Evolutionary conservation across 345 rosid species (phyloP).

Genomic region (Eucalyptus erythrocorys): DNA sequence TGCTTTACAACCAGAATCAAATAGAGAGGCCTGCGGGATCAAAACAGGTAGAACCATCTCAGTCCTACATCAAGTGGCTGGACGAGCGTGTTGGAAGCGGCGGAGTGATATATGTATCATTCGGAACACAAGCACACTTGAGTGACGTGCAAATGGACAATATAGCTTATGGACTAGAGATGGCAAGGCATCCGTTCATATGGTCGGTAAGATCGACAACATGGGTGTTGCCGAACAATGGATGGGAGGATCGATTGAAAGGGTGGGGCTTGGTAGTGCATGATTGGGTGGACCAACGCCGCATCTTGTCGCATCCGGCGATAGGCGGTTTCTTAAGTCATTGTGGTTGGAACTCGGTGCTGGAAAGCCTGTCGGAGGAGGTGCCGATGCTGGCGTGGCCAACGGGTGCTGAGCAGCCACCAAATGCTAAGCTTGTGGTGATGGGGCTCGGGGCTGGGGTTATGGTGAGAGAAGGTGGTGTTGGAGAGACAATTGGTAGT

Average conservation of each 20-base stretch:
- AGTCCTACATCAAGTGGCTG: background rate
- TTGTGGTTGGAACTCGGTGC: constrained; percentile 16
- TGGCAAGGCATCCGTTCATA: background rate
- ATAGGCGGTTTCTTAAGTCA: constrained; percentile 3
- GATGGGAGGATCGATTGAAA: background rate
- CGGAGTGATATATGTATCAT: background rate
- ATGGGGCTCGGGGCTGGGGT: background rate
- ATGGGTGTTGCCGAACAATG: background rate
- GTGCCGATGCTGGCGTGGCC: constrained; percentile 18
- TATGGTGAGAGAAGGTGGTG: background rate
- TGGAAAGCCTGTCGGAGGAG: constrained; percentile 5
- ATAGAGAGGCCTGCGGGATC: background rate
- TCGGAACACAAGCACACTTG: background rate
- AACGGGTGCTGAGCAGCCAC: background rate
- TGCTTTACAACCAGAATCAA: background rate
- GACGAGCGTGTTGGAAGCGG: background rate
- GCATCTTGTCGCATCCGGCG: background rate
- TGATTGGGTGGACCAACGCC: constrained; percentile 1
- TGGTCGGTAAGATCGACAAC: background rate
- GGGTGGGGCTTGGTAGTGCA: background rate
- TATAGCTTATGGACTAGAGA: background rate
- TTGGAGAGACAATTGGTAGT: background rate
- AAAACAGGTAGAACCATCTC: constrained; percentile 15
- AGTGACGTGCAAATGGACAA: background rate
- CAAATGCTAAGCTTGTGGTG: constrained; percentile 7